phyloP scores from a whole-genome alignment of 306 rosid species.

The Luffa aegyptiaca region DNA sequence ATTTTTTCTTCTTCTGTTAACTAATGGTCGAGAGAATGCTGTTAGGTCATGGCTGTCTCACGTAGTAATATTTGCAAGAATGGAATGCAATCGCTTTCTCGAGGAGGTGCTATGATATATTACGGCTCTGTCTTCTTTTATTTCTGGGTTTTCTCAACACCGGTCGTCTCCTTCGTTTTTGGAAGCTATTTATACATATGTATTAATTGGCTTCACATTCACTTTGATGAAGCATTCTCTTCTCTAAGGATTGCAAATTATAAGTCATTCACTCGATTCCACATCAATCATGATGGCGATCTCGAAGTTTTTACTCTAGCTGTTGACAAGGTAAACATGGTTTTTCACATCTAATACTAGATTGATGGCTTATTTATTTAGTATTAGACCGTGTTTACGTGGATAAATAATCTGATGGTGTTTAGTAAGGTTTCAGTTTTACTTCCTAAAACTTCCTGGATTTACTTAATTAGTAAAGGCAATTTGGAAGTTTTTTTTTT shows the following conservation, averaged over 20 bases:
- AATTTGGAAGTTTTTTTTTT: too few relatives aligned
- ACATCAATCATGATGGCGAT: conserved; percentile 56
- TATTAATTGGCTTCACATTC: conserved; percentile 91
- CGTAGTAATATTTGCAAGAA: conserved; percentile 80
- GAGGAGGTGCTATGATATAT: conserved; percentile 68
- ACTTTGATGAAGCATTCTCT: conserved; percentile 97
- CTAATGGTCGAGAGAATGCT: conserved; percentile 12
- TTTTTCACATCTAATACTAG: background rate
- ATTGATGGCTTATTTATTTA: background rate
- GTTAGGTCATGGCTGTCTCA: conserved; percentile 93
- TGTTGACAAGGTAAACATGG: conserved; percentile 63
- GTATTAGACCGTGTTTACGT: background rate
- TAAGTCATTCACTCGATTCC: conserved; percentile 86
- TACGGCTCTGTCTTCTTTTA: conserved; percentile 86
- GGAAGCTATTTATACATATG: conserved; percentile 90
- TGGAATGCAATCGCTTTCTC: conserved; percentile 66
- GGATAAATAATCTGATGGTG: background rate
- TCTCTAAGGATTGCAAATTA: conserved; percentile 92
- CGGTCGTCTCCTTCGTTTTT: conserved; percentile 82
- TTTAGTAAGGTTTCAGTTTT: background rate
- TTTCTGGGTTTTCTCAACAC: conserved; percentile 95
- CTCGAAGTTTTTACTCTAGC: conserved; percentile 95
- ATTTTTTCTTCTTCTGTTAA: background rate
- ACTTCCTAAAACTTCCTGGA: background rate
- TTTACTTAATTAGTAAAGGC: too few relatives aligned